phyloP scores from a whole-genome alignment of 345 rosid genomes.

The Syzygium aqueum region DNA sequence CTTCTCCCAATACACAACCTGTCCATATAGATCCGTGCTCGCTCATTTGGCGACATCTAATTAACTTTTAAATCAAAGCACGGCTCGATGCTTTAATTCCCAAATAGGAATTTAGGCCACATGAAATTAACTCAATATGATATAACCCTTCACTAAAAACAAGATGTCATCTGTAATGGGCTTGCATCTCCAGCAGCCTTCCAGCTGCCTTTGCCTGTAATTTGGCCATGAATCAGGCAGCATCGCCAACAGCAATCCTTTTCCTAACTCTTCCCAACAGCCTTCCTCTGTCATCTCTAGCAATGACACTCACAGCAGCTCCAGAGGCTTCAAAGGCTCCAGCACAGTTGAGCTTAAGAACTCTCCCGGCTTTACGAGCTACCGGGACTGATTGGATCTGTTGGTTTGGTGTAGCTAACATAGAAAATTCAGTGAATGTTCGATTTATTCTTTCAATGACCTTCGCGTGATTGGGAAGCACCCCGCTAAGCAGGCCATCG shows the following conservation, averaged over 20 bases:
- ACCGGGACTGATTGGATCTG: background rate
- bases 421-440: background rate
- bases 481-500: background rate
- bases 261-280: background rate
- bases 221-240: background rate
- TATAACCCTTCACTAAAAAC: background rate
- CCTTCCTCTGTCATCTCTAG: background rate
- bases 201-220: background rate
- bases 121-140: background rate
- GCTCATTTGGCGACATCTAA: background rate
- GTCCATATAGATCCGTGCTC: background rate
- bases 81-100: background rate
- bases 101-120: background rate
- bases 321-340: background rate
- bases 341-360: background rate
- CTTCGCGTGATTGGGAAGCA: background rate
- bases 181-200: background rate
- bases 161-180: background rate
- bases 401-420: background rate
- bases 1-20: accelerated
- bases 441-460: background rate
- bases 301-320: background rate
- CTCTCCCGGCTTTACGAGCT: background rate
- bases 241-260: background rate
- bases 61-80: background rate